Evolutionary conservation across 345 rosid genomes (phyloP), one percentile per base, ranked within the genome.

Genomic region (Mangifera indica): DNA sequence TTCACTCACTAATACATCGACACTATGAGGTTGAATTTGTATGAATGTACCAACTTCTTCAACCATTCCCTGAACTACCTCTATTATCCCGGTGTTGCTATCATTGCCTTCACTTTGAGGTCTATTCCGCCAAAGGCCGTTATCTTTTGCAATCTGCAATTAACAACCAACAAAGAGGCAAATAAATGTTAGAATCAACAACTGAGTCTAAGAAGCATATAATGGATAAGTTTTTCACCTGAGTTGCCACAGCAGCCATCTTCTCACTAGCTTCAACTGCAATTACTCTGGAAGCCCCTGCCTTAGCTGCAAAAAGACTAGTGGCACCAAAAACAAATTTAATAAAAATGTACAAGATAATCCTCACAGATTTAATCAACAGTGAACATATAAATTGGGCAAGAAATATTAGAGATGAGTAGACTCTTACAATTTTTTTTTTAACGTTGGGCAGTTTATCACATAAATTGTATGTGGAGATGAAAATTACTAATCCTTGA

Each of bases 201-300:
- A 72, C 72, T 15, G 34, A 37, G 24, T 58, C 66, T 53, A 51
- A 56, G 49, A 49, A 42, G 13, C 54, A 40, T 34, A 60, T 67
- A 71, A 68, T 46, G 13, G 63, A 71, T 63, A 25, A 77, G 61
- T 24, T n/a, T 42, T 70, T 71, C 77, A 92, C 99, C 89, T 85
- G 93, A 44, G 89, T 87, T 72, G 99, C 98, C 54, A 92, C 96
- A 58, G 86, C 85, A 59, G 99, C 87, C 99, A 95, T 92, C 86
- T 92, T 95, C 73, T 91, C 84, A 46, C 98, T 95, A 67, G 99
- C 98, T 84, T 95, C 99, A 48, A 95, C 83, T 70, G 96, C 88
- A 82, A 92, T 79, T 59, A 95, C 98, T 84, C 91, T 87, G 57
- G 94, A 88, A 55, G 99, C 99, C 76, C 98, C 98, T 57, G 88